phyloP scores from a whole-genome alignment of 108 stramenopile genomes.

The Seminavis robusta region DNA sequence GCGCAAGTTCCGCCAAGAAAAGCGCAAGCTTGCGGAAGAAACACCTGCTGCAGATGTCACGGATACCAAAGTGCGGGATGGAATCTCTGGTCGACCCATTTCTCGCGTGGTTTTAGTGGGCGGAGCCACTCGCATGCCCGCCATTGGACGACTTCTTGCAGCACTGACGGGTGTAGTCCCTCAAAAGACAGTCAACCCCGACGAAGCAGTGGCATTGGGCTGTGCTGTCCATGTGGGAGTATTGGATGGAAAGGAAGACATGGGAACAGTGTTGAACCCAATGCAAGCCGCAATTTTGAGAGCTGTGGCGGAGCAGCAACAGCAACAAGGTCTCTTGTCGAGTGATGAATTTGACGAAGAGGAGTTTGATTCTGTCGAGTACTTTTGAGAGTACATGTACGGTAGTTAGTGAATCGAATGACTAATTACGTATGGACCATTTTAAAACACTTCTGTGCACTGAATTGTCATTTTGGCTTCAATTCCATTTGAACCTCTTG shows the following conservation, averaged over 20 bases:
- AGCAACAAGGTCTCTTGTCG: slow-evolving; percentile 7
- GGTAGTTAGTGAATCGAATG: no score
- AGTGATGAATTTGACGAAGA: slow-evolving; percentile 19
- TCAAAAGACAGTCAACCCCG: slow-evolving; percentile 79
- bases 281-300: slow-evolving; percentile 84
- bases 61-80: slow-evolving; percentile 55
- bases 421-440: no score
- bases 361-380: slow-evolving; percentile 10
- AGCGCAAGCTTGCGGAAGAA: slow-evolving; percentile 39
- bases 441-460: no score
- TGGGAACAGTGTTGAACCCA: slow-evolving; percentile 77
- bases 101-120: slow-evolving; percentile 83
- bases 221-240: slow-evolving; percentile 90
- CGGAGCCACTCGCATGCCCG: slow-evolving; percentile 88
- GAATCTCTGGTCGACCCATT: slow-evolving; percentile 80
- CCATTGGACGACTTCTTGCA: slow-evolving; percentile 65
- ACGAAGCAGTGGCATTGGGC: slow-evolving; percentile 86
- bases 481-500: no score
- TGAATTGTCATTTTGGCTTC: no score
- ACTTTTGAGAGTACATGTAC: no score
- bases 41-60: slow-evolving; percentile 16
- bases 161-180: slow-evolving; percentile 72
- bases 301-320: slow-evolving; percentile 64
- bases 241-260: slow-evolving; percentile 76
- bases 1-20: slow-evolving; percentile 61